phyloP scores from a whole-genome alignment of 108 stramenopile genomes.

The Stephanodiscus minutulus region DNA sequence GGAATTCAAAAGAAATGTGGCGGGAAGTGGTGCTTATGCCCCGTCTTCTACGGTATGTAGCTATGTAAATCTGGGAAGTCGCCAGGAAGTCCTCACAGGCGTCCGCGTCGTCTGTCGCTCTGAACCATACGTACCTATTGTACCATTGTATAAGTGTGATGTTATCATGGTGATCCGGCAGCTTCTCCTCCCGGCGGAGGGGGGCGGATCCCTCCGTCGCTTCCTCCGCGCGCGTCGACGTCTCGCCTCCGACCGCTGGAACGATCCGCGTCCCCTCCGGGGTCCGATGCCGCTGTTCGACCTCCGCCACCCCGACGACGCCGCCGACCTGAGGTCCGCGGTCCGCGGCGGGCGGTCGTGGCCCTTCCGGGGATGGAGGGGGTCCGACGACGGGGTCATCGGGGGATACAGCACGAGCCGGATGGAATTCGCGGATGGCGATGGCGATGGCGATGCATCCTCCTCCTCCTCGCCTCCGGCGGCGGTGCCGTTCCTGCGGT shows the following conservation, averaged over 20 bases:
- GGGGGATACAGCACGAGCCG: slow-evolving; percentile 60
- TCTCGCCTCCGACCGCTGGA: slow-evolving; percentile 23
- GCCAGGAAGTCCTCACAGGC: no score
- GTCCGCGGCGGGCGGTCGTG: slow-evolving; percentile 10
- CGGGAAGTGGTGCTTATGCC: no score
- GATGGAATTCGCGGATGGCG: slow-evolving; percentile 28
- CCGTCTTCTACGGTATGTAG: no score
- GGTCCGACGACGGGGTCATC: slow-evolving; percentile 83
- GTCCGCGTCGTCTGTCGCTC: no score
- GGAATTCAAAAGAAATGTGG: no score
- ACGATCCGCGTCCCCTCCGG: slow-evolving; percentile 38
- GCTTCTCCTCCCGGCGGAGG: slow-evolving; percentile 37
- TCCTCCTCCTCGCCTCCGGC: slow-evolving; percentile 13
- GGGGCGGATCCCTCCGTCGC: slow-evolving; percentile 48
- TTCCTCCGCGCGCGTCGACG: slow-evolving; percentile 33
- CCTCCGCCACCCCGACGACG: slow-evolving; percentile 69
- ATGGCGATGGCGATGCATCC: slow-evolving; percentile 12
- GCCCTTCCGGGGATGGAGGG: slow-evolving; percentile 64
- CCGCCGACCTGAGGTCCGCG: slow-evolving; percentile 60
- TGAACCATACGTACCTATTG: no score
- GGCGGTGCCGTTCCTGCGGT: slow-evolving; percentile 81
- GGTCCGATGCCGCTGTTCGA: slow-evolving; percentile 77
- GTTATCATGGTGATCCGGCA: slow-evolving; percentile 24
- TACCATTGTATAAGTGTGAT: no score
- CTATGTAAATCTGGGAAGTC: no score